phyloP scores from a whole-genome alignment of 345 rosid genomes.

The Dovyalis caffra region DNA sequence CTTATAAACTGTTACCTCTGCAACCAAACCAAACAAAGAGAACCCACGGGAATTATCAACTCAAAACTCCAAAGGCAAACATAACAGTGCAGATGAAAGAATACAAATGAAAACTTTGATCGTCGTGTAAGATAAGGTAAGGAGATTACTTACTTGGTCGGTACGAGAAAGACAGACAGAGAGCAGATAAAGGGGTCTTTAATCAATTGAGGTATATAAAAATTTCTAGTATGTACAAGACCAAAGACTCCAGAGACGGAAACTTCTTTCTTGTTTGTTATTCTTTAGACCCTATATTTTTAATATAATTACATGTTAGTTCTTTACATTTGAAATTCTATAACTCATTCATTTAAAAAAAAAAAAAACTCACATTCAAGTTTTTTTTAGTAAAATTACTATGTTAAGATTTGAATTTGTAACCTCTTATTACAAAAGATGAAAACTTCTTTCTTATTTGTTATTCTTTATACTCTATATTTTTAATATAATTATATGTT shows the following conservation, averaged over 20 bases:
- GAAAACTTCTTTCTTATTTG: too few relatives aligned
- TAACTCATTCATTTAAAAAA: too few relatives aligned
- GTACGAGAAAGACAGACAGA: neutral
- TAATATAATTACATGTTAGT: too few relatives aligned
- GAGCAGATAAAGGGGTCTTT: neutral
- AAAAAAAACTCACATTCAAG: too few relatives aligned
- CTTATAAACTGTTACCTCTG: neutral
- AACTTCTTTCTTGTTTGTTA: neutral
- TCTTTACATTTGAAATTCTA: too few relatives aligned
- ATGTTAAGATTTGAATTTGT: too few relatives aligned
- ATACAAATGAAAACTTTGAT: neutral
- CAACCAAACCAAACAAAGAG: neutral
- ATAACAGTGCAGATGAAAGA: neutral
- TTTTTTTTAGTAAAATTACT: too few relatives aligned
- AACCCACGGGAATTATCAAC: neutral
- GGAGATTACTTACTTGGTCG: neutral
- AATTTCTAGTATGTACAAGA: neutral
- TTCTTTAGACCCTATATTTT: neutral
- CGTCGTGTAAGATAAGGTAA: neutral
- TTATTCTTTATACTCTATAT: too few relatives aligned
- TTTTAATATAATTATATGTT: too few relatives aligned
- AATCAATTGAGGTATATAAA: neutral
- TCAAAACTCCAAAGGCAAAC: neutral
- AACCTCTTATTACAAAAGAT: too few relatives aligned
- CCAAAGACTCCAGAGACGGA: neutral